Base-by-base conservation (phyloP, 2,329 filamentous ascomycete species). In the Diaporthe sp. region DNA sequence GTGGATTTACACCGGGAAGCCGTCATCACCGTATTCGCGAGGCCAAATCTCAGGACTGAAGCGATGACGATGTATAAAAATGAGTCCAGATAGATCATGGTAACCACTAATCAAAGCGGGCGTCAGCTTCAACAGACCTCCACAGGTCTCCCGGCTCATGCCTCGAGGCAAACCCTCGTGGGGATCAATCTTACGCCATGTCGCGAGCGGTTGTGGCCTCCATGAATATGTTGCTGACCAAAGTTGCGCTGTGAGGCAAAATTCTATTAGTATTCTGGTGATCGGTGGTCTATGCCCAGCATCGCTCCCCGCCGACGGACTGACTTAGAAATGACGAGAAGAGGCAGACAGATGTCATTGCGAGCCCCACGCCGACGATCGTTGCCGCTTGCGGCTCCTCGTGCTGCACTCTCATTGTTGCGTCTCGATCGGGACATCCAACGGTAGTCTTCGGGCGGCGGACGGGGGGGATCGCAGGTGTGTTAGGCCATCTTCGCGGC, bases 311-410 rank as follows among this genome's bases (percentile, higher is more conserved):
- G 7, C 13, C 12, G 31, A 39, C 31, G 17, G 62, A 68, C 62
- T 68, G 31, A 68, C 62, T 68, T 68, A 68, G 62, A 25, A 68
- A 51, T 12, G 62, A 68, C 34, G 62, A 68, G 46, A 68, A 53
- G 62, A 68, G 19, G 44, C 62, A 68, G 22, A 68, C 62, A 9
- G 44, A 51, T 37, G 31, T 17, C 62, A 68, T 68, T 22, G 62
- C 44, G 46, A 68, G 34, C 46, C 62, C 62, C 46, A 68, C 62
- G 62, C 62, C 44, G 31, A 68, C 31, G 44, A 68, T 68, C 31
- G 12, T 51, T 51, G 62, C 62, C 62, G 62, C 62, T 53, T 37
- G 44, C 19, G 62, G 62, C 62, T 68, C 62, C 44, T 68, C 62
- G 22, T 51, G 62, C 46, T 31, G 62, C 22, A 68, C 46, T 68